Evolutionary conservation across 116 monocot species (phyloP).

Genomic region (Cymodocea nodosa): DNA sequence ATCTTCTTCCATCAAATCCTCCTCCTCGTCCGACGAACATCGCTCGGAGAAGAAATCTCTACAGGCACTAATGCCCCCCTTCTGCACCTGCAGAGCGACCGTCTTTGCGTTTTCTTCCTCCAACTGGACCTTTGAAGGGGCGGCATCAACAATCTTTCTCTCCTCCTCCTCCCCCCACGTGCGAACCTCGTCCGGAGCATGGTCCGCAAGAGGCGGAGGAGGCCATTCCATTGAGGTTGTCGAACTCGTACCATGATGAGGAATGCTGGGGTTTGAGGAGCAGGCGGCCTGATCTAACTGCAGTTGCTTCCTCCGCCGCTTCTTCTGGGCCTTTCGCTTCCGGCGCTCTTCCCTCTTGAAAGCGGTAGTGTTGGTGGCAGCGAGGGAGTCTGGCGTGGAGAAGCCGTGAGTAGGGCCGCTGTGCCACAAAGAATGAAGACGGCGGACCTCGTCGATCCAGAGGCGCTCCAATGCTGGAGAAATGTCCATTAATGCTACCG

Average conservation of each 20-base stretch:
- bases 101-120: slow-evolving; percentile 3
- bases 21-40: slow-evolving; percentile 7
- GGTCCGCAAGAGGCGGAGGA: slow-evolving; percentile 2
- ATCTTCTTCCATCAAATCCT: slow-evolving; percentile 7
- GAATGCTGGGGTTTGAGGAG: no score
- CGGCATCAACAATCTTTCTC: neutral
- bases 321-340: slow-evolving; percentile 3
- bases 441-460: slow-evolving; percentile 35
- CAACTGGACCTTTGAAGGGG: slow-evolving; percentile 3
- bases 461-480: slow-evolving; percentile 14
- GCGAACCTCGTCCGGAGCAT: slow-evolving; percentile 6
- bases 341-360: slow-evolving; percentile 12
- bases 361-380: neutral
- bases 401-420: slow-evolving; percentile 14
- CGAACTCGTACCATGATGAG: no score
- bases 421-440: slow-evolving; percentile 43
- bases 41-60: slow-evolving; percentile 21
- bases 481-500: neutral
- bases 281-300: neutral
- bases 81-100: slow-evolving; percentile 15
- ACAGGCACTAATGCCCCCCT: slow-evolving; percentile 9
- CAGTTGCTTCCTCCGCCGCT: slow-evolving; percentile 6
- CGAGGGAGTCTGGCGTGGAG: neutral
- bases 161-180: neutral
- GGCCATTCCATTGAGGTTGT: neutral